phyloP scores from a whole-genome alignment of 2,329 filamentous ascomycete species.

The Decorospora gaudefroyi region DNA sequence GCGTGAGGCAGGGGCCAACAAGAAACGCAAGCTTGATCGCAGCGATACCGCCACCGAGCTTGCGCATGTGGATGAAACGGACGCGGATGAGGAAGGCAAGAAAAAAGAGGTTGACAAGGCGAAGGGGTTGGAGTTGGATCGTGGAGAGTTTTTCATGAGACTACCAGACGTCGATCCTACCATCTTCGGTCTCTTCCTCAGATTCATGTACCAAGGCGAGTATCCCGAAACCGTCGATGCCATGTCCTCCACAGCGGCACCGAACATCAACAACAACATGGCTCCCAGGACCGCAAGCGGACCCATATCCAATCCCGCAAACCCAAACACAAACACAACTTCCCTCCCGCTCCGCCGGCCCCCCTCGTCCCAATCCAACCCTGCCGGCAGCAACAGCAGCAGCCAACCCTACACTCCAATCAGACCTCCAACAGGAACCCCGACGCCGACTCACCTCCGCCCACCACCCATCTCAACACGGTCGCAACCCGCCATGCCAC shows the following conservation, averaged over 20 bases:
- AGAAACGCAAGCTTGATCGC: constrained; percentile 16
- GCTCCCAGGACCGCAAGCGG: not conserved
- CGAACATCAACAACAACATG: not conserved
- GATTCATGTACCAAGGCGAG: constrained; percentile 26
- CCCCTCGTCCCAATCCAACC: too few relatives aligned
- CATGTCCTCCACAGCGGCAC: not conserved
- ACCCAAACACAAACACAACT: not conserved
- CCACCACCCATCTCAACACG: not conserved
- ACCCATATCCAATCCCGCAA: not conserved
- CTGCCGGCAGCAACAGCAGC: too few relatives aligned
- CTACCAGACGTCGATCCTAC: constrained; percentile 13
- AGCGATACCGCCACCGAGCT: too few relatives aligned
- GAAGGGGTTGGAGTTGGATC: not conserved
- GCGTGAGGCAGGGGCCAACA: not conserved
- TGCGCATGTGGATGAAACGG: not conserved
- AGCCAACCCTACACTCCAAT: too few relatives aligned
- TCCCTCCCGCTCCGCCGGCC: too few relatives aligned
- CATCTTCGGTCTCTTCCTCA: constrained; percentile 29
- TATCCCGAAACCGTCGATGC: constrained; percentile 20
- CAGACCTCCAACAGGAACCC: too few relatives aligned
- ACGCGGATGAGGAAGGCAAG: not conserved
- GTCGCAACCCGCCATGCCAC: not conserved
- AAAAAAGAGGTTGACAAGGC: not conserved
- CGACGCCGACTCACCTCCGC: not conserved
- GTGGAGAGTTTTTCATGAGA: not conserved